Percentiles rank a stretch among this genome's conserved stretches.
These are phyloP conservation scores for Mallotus japonicus DNA, from an alignment of 441 rosid species.

Conservation along the genomic window DNA sequence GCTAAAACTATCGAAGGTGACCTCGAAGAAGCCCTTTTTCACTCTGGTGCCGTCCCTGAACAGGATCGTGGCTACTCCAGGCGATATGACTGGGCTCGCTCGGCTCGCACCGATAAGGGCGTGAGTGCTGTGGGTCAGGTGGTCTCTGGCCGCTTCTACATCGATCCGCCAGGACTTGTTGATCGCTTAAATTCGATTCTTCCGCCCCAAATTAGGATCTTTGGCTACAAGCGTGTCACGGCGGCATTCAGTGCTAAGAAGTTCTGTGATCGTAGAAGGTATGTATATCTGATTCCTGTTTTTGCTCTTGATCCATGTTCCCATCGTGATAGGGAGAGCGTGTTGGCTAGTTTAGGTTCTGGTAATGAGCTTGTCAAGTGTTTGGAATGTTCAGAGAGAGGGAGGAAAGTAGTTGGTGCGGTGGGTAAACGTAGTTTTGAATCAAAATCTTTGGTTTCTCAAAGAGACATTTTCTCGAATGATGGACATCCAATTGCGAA, in stretches of 20 bases:
- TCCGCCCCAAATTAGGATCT: slow-evolving; percentile 66
- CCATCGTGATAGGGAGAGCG: slow-evolving; percentile 83
- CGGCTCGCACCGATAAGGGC: slow-evolving; percentile 93
- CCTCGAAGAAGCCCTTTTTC: slow-evolving; percentile 87
- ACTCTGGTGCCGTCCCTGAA: slow-evolving; percentile 72
- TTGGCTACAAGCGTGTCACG: slow-evolving; percentile 74
- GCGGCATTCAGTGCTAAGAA: slow-evolving; percentile 77
- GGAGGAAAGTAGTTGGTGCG: slow-evolving; percentile 67
- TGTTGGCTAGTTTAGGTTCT: slow-evolving; percentile 68
- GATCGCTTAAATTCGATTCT: slow-evolving; percentile 66
- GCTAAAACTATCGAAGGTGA: slow-evolving; percentile 97
- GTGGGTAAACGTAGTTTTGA: slow-evolving; percentile 66
- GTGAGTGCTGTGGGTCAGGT: slow-evolving; percentile 97
- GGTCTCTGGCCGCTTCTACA: slow-evolving; percentile 80
- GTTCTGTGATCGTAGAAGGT: slow-evolving; percentile 89
- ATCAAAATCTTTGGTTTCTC: slow-evolving; percentile 24
- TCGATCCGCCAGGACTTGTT: slow-evolving; percentile 84
- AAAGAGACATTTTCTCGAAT: slow-evolving; percentile 38
- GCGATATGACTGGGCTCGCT: slow-evolving; percentile 84
- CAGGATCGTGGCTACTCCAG: slow-evolving; percentile 69
- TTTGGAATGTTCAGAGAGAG: slow-evolving; percentile 76
- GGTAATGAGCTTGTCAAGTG: slow-evolving; percentile 73
- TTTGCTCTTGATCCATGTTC: slow-evolving; percentile 72
- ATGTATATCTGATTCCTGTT: slow-evolving; percentile 82
- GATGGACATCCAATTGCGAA: slow-evolving; percentile 22